phyloP scores from a whole-genome alignment of 345 rosid species.

The Aurinia saxatilis region DNA sequence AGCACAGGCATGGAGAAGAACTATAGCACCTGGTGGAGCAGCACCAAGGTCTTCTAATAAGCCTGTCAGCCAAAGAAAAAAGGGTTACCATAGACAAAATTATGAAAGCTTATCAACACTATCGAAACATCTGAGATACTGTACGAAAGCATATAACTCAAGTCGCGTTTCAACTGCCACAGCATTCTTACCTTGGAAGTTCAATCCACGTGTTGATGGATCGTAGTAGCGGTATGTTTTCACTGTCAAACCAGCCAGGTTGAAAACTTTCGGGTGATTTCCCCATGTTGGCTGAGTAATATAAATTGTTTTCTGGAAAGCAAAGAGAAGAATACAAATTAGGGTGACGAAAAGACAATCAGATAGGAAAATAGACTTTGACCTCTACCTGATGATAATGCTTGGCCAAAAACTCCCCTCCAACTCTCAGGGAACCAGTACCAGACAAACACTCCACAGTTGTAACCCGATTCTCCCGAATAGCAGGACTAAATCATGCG shows the following conservation, averaged over 20 bases:
- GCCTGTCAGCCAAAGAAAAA: slow-evolving; percentile 39
- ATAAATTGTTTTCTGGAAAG: slow-evolving; percentile 54
- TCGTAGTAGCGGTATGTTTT: slow-evolving; percentile 75
- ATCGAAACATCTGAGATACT: neutral
- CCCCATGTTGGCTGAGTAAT: slow-evolving; percentile 92
- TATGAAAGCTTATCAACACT: neutral
- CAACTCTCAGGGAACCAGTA: slow-evolving; percentile 86
- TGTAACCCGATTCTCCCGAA: slow-evolving; percentile 61
- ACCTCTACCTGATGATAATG: slow-evolving; percentile 62
- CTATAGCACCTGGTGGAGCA: slow-evolving; percentile 78
- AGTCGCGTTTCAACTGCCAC: neutral
- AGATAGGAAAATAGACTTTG: neutral
- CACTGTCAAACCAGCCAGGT: slow-evolving; percentile 66
- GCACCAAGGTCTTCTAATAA: slow-evolving; percentile 77
- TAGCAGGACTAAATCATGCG: slow-evolving; percentile 51
- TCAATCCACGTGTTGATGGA: slow-evolving; percentile 69
- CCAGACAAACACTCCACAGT: slow-evolving; percentile 92
- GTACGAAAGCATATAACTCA: neutral
- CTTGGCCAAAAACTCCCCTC: slow-evolving; percentile 76
- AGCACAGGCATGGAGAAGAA: slow-evolving; percentile 97
- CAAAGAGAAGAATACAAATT: slow-evolving; percentile 8
- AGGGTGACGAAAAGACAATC: neutral
- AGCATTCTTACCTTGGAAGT: slow-evolving; percentile 49
- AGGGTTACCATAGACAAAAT: neutral
- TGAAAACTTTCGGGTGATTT: slow-evolving; percentile 68